phyloP scores from a whole-genome alignment of 2,329 filamentous ascomycete species.

The Paramyrothecium roridum region DNA sequence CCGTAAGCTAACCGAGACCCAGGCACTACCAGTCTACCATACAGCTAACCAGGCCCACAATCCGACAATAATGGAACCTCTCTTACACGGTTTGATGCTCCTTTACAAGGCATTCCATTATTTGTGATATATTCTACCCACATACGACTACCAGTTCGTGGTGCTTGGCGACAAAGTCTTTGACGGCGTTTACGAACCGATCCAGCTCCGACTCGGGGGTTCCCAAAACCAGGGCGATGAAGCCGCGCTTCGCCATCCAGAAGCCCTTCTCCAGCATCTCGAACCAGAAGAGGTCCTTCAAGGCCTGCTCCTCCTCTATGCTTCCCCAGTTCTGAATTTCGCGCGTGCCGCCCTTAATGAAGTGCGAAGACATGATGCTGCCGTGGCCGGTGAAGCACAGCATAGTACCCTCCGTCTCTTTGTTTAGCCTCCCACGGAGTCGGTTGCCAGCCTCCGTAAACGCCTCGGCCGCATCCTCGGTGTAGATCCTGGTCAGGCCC shows the following conservation, averaged over 20 bases:
- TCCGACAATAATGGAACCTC: too few species aligned
- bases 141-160: conserved; percentile 10
- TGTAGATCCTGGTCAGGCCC: conserved; percentile 31
- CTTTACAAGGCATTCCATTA: too few species aligned
- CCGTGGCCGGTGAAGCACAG: conserved; percentile 35
- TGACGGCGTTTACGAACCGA: conserved; percentile 33
- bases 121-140: too few species aligned
- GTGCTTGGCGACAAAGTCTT: conserved; percentile 26
- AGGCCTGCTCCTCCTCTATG: conserved; percentile 22
- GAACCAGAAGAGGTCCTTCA: conserved; percentile 43
- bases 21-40: too few species aligned
- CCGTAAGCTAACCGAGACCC: too few species aligned
- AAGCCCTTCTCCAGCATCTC: conserved; percentile 42
- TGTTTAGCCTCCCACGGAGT: conserved; percentile 24
- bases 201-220: conserved; percentile 36
- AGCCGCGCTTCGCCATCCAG: conserved; percentile 38
- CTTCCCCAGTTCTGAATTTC: conserved; percentile 23
- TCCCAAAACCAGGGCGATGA: conserved; percentile 35
- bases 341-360: conserved; percentile 23
- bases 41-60: too few species aligned
- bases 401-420: conserved; percentile 27
- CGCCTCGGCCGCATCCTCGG: conserved; percentile 22
- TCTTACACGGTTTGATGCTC: too few species aligned
- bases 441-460: conserved; percentile 28
- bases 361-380: conserved; percentile 32